A percentile compares a stretch with the other conserved stretches of the same genome.
These are phyloP conservation scores for Moricandia moricandioides DNA, from an alignment of 345 rosid species.

Conservation along the genomic window DNA sequence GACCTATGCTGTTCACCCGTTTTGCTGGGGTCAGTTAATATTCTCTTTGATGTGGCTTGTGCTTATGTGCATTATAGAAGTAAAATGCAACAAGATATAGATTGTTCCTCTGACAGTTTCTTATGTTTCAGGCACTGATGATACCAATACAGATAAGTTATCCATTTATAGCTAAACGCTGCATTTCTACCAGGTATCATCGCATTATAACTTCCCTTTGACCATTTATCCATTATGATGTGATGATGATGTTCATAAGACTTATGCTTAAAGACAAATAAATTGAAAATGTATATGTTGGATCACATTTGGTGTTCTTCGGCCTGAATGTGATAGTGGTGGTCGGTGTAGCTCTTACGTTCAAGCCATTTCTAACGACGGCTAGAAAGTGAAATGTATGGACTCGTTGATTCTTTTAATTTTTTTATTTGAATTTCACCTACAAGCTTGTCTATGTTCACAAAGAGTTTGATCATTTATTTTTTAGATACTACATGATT, in stretches of 20 bases:
- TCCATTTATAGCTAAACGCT: conserved; percentile 52
- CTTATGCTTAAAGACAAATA: background rate
- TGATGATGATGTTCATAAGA: background rate
- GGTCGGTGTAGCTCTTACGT: background rate
- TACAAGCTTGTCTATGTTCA: too few species aligned
- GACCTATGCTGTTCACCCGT: conserved; percentile 56
- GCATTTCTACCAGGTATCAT: conserved; percentile 41
- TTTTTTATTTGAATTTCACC: conserved; percentile 3
- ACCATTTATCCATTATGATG: background rate
- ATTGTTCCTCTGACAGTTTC: background rate
- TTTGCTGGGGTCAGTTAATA: conserved; percentile 53
- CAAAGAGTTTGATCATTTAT: too few species aligned
- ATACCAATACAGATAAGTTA: conserved; percentile 70
- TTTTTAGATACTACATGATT: too few species aligned
- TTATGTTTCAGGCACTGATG: conserved; percentile 47
- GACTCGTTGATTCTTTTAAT: conserved; percentile 12
- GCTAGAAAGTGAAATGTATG: conserved; percentile 4
- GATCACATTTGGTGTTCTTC: background rate
- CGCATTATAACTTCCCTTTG: background rate
- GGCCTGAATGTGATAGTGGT: background rate
- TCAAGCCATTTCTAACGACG: background rate
- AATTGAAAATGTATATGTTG: background rate
- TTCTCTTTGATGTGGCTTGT: background rate
- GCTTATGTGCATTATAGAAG: background rate
- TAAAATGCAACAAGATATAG: background rate